phyloP scores from a whole-genome alignment of 2,329 filamentous ascomycete species.

The Trichoderma polysporum region DNA sequence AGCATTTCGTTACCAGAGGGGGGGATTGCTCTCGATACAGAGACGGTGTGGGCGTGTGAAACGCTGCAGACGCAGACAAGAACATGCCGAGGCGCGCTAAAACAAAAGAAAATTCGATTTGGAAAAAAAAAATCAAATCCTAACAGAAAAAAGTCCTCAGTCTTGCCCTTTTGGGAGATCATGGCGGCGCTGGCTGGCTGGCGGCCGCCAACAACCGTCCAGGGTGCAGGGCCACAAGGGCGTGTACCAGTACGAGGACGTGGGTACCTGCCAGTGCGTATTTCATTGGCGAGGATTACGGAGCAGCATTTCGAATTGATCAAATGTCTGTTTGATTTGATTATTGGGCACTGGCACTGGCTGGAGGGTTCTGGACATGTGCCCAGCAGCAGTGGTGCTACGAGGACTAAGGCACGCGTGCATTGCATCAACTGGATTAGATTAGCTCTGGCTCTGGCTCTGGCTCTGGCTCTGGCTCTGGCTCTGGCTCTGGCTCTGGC shows the following conservation, averaged over 20 bases:
- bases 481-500: no score
- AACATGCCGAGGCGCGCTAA: conserved; percentile 9
- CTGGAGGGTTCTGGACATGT: not conserved
- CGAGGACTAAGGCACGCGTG: not conserved
- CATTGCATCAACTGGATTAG: not conserved
- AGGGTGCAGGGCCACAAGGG: conserved; percentile 6
- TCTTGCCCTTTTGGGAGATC: conserved; percentile 21
- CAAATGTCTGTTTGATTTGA: not conserved
- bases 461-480: no score
- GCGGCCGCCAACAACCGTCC: conserved; percentile 9
- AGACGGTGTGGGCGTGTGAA: conserved; percentile 12
- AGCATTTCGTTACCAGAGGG: no score
- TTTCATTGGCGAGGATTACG: not conserved
- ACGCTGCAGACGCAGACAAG: not conserved
- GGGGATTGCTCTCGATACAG: not conserved
- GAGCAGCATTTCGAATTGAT: not conserved
- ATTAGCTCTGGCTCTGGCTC: no score
- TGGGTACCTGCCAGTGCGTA: not conserved
- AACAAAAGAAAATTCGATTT: not conserved
- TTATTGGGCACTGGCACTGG: not conserved
- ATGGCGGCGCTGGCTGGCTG: conserved; percentile 20
- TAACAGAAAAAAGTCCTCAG: conserved; percentile 1
- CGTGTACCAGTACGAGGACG: no score
- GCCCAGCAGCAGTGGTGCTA: conserved; percentile 2
- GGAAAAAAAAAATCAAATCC: not conserved